These are phyloP conservation scores for Colletotrichum sp. DNA, from an alignment of 2,329 filamentous ascomycete genomes.

Conservation along the genomic window DNA sequence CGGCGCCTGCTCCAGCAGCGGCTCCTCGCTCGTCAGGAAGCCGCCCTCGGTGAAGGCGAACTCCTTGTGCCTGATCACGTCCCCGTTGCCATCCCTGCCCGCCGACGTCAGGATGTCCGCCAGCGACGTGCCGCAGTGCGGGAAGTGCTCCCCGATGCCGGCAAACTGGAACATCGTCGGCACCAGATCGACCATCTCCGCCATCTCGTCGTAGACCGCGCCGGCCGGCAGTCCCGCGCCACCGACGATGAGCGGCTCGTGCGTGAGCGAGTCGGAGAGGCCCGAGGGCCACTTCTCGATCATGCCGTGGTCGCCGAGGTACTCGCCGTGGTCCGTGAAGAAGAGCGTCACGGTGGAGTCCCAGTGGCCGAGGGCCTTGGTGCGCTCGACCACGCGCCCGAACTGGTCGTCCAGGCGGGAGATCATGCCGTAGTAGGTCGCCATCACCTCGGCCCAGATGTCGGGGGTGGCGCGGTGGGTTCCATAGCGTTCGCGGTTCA, in stretches of 20 bases:
- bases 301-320: slow-evolving; percentile 50
- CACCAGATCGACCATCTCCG: slow-evolving; percentile 51
- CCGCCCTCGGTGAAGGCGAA: slow-evolving; percentile 50
- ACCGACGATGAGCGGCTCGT: slow-evolving; percentile 48
- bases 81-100: neutral
- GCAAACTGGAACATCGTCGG: slow-evolving; percentile 47
- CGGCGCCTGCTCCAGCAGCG: slow-evolving; percentile 45
- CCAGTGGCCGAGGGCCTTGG: slow-evolving; percentile 39
- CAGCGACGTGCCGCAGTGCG: slow-evolving; percentile 31
- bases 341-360: slow-evolving; percentile 46
- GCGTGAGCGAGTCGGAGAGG: slow-evolving; percentile 44
- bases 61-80: slow-evolving; percentile 35
- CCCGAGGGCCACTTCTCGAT: slow-evolving; percentile 56
- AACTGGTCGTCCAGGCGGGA: slow-evolving; percentile 51
- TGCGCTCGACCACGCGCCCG: slow-evolving; percentile 38
- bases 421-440: slow-evolving; percentile 54
- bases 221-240: slow-evolving; percentile 43
- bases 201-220: slow-evolving; percentile 36
- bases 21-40: slow-evolving; percentile 48
- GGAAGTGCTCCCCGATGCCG: slow-evolving; percentile 40
- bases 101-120: neutral
- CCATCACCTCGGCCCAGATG: slow-evolving; percentile 48
- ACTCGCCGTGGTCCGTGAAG: slow-evolving; percentile 52
- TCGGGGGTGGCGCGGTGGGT: slow-evolving; percentile 43
- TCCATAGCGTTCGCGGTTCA: slow-evolving; percentile 41